Conservation (phyloP, 495 filamentous ascomycete species). For the Aspergillus conjunctus region DNA sequence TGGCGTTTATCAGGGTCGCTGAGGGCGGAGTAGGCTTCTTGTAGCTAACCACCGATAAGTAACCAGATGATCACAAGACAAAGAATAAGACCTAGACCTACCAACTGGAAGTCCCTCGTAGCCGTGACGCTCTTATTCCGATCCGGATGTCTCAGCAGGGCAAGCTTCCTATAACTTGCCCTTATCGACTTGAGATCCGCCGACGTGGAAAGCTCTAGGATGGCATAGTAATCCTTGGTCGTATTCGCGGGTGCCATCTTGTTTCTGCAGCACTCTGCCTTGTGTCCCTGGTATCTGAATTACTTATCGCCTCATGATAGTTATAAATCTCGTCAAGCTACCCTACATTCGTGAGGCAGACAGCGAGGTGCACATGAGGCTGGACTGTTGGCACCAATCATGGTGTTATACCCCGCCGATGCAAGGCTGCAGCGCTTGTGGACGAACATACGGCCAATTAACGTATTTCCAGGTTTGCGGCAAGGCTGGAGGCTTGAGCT, state of each 20-base stretch:
- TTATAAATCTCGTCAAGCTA: no score
- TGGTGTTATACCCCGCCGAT: no score
- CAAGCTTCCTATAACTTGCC: neutral
- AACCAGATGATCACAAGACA: neutral
- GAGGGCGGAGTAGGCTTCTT: neutral
- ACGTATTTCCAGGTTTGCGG: no score
- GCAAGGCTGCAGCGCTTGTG: no score
- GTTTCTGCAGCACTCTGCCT: no score
- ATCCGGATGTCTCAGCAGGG: constrained; percentile 2
- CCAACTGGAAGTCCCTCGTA: constrained; percentile 5
- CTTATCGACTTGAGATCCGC: neutral
- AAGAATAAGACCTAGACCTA: neutral
- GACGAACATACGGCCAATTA: no score
- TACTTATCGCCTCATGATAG: no score
- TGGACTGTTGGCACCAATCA: no score
- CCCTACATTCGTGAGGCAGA: no score
- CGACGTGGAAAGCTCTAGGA: neutral
- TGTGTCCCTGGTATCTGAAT: no score
- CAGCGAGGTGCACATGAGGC: no score
- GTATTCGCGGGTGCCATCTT: neutral
- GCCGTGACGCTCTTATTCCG: neutral
- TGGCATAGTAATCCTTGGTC: constrained; percentile 1
- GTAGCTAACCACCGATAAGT: neutral
- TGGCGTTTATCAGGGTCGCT: neutral
- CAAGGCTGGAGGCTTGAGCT: no score